Percentiles rank a stretch among this genome's conserved stretches.
These are phyloP conservation scores for Salix brachista DNA, from an alignment of 345 rosid genomes.

Conservation along the genomic window DNA sequence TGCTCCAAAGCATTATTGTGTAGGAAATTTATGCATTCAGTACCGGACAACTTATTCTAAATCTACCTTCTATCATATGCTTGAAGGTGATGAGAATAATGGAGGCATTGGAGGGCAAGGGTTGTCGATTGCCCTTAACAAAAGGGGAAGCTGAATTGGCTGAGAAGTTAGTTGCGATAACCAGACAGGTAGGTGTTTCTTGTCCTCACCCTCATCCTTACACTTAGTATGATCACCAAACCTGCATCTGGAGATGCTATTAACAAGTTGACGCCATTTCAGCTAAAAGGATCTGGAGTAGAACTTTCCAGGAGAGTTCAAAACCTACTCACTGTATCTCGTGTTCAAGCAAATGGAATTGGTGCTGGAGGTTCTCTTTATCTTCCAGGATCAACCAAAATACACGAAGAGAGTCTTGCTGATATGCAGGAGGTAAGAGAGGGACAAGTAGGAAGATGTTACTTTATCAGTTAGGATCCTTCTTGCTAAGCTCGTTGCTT, in stretches of 20 bases:
- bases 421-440: constrained; percentile 88
- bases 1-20: neutral
- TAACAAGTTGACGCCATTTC: constrained; percentile 30
- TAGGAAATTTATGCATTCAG: neutral
- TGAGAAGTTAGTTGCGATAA: constrained; percentile 64
- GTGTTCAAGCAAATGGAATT: constrained; percentile 65
- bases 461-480: too few relatives aligned
- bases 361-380: constrained; percentile 59
- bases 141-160: constrained; percentile 89
- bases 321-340: constrained; percentile 61
- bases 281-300: constrained; percentile 96
- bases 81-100: constrained; percentile 80
- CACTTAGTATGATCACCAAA: neutral
- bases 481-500: neutral
- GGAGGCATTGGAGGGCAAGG: constrained; percentile 89
- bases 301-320: constrained; percentile 95
- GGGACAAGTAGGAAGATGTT: neutral
- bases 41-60: neutral
- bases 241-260: constrained; percentile 2
- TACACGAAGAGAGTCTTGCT: constrained; percentile 86
- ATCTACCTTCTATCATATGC: neutral
- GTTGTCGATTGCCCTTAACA: constrained; percentile 72
- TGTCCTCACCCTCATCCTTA: constrained; percentile 1
- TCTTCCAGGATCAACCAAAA: constrained; percentile 92
- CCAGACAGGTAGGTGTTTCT: constrained; percentile 65